Base-by-base conservation (phyloP, 805 yeast genomes). In the Cyberlindnera americana region DNA sequence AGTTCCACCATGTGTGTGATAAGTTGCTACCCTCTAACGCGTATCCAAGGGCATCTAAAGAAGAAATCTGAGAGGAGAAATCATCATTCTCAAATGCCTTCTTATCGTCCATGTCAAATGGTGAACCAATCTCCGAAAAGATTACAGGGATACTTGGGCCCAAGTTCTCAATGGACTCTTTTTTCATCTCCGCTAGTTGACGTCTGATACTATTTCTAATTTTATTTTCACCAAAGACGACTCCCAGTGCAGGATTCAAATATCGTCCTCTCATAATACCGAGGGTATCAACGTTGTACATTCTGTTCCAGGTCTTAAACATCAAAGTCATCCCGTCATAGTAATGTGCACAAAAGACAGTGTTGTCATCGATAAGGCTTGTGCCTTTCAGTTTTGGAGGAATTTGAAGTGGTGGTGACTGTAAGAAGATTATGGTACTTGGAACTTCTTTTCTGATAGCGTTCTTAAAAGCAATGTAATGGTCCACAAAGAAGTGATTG, bases 91-190 rank as follows among this genome's bases (percentile, higher is more conserved):
- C 59, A 56, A 76, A 91, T 0, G 96, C 84, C 34, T 64, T 67
- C 56, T 84, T 86, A 43, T 77, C 70, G 60, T 91, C 90, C 96
- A 91, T 86, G 60, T 93, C 96, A 59, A 83, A 87, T 3, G 99
- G 98, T 82, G 91, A 87, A 6, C 99, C 99, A n/a, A 91, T 89
- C 60, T 91, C 99, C 1, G 95, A 77, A 72, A 93, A 80, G 17
- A 91, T 63, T 9, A 83, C 73, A 0, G 97, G 96, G 9, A 88
- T 69, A 9, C 59, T 36, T 2, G 49, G 42, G 3, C 97, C 97
- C 26, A 90, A 60, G 22, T 73, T 59, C 4, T 70, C 70, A 6
- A 64, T 57, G 5, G 88, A 78, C 56, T 93, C 98, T 16, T 59
- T 54, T 38, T 71, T 73, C 66, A 91, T 73, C 42, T 74, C 82